These are phyloP conservation scores for Agrostemma githago DNA, from an alignment of 148 eudicot genomes.

Conservation along the genomic window DNA sequence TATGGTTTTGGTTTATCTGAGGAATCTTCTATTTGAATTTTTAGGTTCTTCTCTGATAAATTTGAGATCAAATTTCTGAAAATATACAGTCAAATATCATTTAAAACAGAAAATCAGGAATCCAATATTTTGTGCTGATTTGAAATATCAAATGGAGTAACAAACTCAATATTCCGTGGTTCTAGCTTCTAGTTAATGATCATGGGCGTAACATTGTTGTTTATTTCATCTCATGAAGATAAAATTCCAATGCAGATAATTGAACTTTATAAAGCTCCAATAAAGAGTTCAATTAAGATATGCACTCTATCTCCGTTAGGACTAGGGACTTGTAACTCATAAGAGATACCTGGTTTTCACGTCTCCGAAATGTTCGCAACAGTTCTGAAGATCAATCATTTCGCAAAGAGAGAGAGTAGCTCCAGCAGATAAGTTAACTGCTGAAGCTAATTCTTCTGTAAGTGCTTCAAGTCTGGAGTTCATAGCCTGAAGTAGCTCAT, in stretches of 20 bases:
- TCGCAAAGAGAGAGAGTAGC: slow-evolving; percentile 41
- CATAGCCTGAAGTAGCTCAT: slow-evolving; percentile 86
- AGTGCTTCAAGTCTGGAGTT: slow-evolving; percentile 72
- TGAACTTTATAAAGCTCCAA: slow-evolving; percentile 1
- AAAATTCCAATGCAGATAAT: background rate
- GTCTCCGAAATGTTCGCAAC: slow-evolving; percentile 65
- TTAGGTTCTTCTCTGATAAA: slow-evolving; percentile 42
- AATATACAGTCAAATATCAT: slow-evolving; percentile 12
- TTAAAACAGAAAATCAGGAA: slow-evolving; percentile 4
- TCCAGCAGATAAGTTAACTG: slow-evolving; percentile 64
- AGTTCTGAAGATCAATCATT: slow-evolving; percentile 45
- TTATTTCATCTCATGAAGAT: background rate
- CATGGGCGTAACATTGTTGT: background rate
- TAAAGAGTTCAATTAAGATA: background rate
- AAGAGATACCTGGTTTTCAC: slow-evolving; percentile 51
- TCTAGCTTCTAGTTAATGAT: background rate
- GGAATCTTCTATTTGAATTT: slow-evolving; percentile 24
- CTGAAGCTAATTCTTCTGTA: slow-evolving; percentile 55
- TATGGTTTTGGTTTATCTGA: slow-evolving; percentile 23
- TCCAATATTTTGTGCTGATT: background rate
- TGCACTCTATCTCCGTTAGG: background rate
- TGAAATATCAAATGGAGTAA: background rate
- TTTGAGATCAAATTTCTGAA: slow-evolving; percentile 55
- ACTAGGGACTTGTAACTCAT: background rate
- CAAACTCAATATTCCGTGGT: background rate